Base-by-base conservation (phyloP, 108 stramenopile genomes). In the Conticribra weissflogii region DNA sequence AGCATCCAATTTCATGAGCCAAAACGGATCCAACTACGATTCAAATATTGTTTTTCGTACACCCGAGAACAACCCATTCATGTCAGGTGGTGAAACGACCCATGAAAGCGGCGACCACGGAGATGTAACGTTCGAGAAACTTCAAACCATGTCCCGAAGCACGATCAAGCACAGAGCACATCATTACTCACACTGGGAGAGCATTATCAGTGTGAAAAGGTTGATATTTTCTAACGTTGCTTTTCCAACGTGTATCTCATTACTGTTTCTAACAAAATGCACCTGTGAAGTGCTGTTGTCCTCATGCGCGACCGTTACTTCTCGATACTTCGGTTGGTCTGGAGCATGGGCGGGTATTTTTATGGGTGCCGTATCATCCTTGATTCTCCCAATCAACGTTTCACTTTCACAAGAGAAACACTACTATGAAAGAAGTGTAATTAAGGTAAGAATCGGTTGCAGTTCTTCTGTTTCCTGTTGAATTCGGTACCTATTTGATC, bases 211-310 rank as follows among this genome's bases (percentile, higher is more conserved):
- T 47, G 69, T 70, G 21, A 29, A 61, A 23, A 46, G 68, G 19
- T 53, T 81, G 68, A 59, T 76, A 29, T 57, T 76, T 25, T 71
- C 68, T 21, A 81, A 81, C 46, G 69, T 81, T 24, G 74, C 79
- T 1, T 64, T 75, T 30, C 79, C 79, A 32, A 76, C 74, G 41
- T 65, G 62, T 21, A 21, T 64, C 0, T 32, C 56, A 8, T 12
- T 76, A 21, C 29, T 75, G 17, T 69, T 71, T 30, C 22, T 81
- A 15, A 46, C 61, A 50, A 59, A 58, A 47, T 19, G 29, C 0
- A 41, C 63, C 15, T 31, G 16, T 33, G 79, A 81, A 52, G 49
- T 71, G 22, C 21, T 81, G 4, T 33, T 71, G 27, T 71, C 68
- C n/a, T 81, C 74, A 16, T 69, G 74, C 49, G 68, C 51, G 19